Evolutionary conservation across 768 basidiomycete genomes (phyloP), one percentile per base, ranked within the genome.

Genomic region (Phanerodontia chrysosporium): DNA sequence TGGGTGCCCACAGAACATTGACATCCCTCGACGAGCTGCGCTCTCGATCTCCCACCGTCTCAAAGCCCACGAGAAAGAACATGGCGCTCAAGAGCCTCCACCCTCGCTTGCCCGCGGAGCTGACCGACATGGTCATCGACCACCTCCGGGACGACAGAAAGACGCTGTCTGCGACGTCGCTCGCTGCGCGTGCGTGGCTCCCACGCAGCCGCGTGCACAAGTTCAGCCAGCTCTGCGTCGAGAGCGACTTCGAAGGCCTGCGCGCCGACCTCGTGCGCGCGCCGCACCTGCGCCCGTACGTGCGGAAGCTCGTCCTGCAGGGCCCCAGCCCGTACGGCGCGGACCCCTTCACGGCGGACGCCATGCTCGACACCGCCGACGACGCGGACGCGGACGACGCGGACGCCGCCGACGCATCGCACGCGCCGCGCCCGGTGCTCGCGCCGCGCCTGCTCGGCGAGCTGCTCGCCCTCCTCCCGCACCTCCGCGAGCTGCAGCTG

Each of bases 41-140:
- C 39, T 42, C 39, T 42, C 39, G 10, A 18, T 42, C 8, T 7
- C 32, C 32, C 39, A 18, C 39, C 39, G 18, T 18, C 39, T 18
- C 39, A 18, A 8, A 42, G 39, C 8, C 4, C 39, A 18, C 39
- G 18, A 18, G 4, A 42, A 18, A 18, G 7, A 48, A 5, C 5
- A 48, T 48, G 46, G 25, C 39, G 4, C 16, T 42, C 10, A 18
- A 7, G 8, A 42, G 4, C 6, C 9, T 5, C 10, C 3, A n/a
- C 12, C 44, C 59, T 45, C 25, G 54, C 8, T 52, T 65, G 13
- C 64, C 64, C 29, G 30, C 55, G 30, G 65, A 66, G 52, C 49
- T 66, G 8, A 60, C 51, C n/a, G 65, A 66, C 53, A 60, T 58
- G 45, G 56, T 66, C 49, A 58, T 66, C 52, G 65, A 64, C 58